phyloP scores from a whole-genome alignment of 2,329 filamentous ascomycete species.

The Sporothrix protearum region DNA sequence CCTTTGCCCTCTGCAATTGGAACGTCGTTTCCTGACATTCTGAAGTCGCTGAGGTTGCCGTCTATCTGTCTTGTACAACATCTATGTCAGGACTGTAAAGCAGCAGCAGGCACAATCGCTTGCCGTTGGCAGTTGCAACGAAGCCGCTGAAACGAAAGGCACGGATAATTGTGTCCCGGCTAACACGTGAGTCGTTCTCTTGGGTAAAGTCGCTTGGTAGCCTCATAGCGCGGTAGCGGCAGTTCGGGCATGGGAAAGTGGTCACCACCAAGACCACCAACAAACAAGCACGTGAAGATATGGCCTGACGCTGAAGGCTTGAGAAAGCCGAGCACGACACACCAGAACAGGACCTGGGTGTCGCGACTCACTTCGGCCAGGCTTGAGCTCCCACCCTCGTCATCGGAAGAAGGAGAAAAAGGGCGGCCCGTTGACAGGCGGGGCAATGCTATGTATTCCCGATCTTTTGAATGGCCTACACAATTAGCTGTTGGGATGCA shows the following conservation, averaged over 20 bases:
- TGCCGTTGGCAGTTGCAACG: neutral
- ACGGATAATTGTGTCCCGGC: neutral
- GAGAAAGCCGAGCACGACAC: neutral
- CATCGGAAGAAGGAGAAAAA: neutral
- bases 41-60: neutral
- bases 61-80: too few species aligned
- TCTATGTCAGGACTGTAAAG: too few species aligned
- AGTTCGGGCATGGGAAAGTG: neutral
- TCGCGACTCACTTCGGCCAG: neutral
- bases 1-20: neutral
- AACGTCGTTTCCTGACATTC: conserved; percentile 15
- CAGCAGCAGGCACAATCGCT: neutral
- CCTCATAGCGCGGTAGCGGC: neutral
- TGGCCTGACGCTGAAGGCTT: neutral
- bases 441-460: neutral
- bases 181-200: too few species aligned
- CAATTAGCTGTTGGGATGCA: neutral
- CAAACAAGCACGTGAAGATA: conserved; percentile 6
- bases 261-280: neutral
- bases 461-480: neutral
- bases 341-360: neutral
- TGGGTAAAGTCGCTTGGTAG: neutral
- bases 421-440: neutral
- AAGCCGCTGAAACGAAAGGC: neutral
- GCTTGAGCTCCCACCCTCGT: neutral